phyloP scores from a whole-genome alignment of 768 basidiomycete species.

The Boletus vermiculosoides region DNA sequence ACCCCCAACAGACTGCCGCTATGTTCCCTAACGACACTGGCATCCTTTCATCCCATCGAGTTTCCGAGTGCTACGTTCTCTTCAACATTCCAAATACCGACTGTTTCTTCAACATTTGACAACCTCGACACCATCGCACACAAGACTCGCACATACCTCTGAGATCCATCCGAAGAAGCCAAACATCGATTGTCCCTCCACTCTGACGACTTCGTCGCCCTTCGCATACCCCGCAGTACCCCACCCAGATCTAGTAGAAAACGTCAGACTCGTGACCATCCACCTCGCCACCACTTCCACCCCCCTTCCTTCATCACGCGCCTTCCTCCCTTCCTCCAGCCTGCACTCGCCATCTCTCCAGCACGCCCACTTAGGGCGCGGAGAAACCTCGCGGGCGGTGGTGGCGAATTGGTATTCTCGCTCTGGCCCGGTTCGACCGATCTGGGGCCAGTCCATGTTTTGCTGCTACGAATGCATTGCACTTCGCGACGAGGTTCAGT shows the following conservation, averaged over 20 bases:
- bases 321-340: background rate
- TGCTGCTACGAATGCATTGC: background rate
- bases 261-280: background rate
- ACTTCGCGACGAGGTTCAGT: background rate
- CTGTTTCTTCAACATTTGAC: background rate
- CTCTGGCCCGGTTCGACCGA: background rate
- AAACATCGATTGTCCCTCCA: background rate
- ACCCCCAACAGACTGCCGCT: too few relatives aligned
- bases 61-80: too few relatives aligned
- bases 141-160: constrained; percentile 4
- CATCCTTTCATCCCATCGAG: too few relatives aligned
- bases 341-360: constrained; percentile 14
- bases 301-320: background rate
- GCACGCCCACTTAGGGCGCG: constrained; percentile 18
- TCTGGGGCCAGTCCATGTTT: background rate
- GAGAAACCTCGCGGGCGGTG: constrained; percentile 10
- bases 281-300: background rate
- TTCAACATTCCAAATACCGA: background rate
- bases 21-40: too few relatives aligned
- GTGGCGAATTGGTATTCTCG: background rate
- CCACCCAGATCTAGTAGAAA: background rate
- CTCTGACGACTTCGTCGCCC: background rate
- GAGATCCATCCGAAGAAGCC: background rate
- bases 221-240: background rate
- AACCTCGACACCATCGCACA: background rate